Percentiles rank a stretch among this genome's conserved stretches.
phyloP scores from a whole-genome alignment of 208 protist genomes.

The Leptomonas seymouri region DNA sequence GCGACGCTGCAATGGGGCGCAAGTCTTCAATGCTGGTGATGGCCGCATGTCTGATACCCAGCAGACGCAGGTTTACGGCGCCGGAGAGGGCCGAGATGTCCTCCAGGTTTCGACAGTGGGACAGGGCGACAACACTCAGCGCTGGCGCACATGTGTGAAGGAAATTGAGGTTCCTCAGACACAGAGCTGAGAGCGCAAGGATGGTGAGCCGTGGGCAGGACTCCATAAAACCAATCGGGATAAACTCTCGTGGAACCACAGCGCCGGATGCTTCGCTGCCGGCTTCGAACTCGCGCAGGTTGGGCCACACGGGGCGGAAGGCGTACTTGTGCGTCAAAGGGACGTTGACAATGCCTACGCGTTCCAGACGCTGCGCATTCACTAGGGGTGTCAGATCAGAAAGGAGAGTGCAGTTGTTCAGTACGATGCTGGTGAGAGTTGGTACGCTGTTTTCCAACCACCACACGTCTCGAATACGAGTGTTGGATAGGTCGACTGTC shows the following conservation, averaged over 20 bases:
- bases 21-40: slow-evolving; percentile 7
- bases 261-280: neutral
- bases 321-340: neutral
- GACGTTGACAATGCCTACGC: neutral
- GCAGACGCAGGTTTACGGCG: neutral
- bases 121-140: slow-evolving; percentile 1
- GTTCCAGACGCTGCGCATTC: neutral
- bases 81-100: slow-evolving; percentile 4
- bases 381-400: neutral
- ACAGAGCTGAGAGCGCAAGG: neutral
- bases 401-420: neutral
- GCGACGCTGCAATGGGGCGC: slow-evolving; percentile 3
- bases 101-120: neutral
- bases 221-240: slow-evolving; percentile 2
- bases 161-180: neutral
- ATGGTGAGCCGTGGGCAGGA: neutral
- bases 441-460: slow-evolving; percentile 1
- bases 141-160: neutral
- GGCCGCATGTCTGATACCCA: neutral
- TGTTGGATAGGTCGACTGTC: neutral
- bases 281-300: neutral
- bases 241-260: neutral
- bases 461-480: neutral
- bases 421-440: neutral
- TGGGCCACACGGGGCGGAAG: slow-evolving; percentile 9